Evolutionary conservation across 164 flowering plant species (phyloP), one percentile per base, ranked within the genome.

Genomic region (Nelumbo lutea): DNA sequence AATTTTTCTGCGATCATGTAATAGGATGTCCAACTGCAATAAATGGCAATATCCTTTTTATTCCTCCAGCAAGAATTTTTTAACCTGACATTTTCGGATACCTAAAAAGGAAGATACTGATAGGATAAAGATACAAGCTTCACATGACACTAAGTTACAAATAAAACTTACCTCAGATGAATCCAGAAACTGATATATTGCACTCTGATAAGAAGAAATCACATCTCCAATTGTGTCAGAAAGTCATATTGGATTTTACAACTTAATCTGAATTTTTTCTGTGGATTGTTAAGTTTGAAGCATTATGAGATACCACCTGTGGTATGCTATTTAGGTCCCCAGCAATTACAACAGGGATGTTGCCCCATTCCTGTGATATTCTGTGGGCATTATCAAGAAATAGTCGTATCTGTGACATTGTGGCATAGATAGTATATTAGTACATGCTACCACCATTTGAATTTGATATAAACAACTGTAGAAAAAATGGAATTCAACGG

Each of bases 281-380:
- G 56, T 56, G 14, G 42, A 41, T 13, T 40, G 60, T 14, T 58
- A 59, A 1, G 4, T 64, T 64, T 27, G 42, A n/a, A 51, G 62
- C 42, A 58, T 60, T 55, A 65, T 57, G 67, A 75, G n/a, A 68
- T 42, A 59, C 52, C 68, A 90, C 98, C 91, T 88, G 79, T 65
- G 98, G 96, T 67, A 81, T 50, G 76, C 96, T 82, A 77, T 91
- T 93, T 5, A 93, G 69, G 76, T 93, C 97, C 38, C 98, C 98
- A 72, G 84, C 85, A 76, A 91, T 60, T 47, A 89, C 75, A 65
- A 93, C 80, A 46, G 97, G 97, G 62, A 89, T 86, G 68, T 55
- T 61, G 43, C 94, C 97, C 94, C 91, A 88, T 70, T 83, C 83
- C 70, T 76, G 79, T 51, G 97, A 88, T 67, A 91, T 65, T 59